phyloP scores from a whole-genome alignment of 495 filamentous ascomycete genomes.

The Darksidea phi region DNA sequence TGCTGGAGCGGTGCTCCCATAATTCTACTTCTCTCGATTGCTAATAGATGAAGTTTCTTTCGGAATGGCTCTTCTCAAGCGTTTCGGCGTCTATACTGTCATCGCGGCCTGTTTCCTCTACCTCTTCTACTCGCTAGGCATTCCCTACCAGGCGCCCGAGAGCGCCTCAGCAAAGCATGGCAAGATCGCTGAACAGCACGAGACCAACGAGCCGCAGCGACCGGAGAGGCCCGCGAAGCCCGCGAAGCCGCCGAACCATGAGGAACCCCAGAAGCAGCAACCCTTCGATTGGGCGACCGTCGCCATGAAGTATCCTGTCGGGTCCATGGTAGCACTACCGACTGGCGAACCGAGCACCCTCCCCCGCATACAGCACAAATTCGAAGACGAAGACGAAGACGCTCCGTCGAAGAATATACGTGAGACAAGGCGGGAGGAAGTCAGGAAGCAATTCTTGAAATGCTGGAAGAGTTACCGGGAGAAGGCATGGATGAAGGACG shows the following conservation, averaged over 20 bases:
- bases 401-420: conserved; percentile 25
- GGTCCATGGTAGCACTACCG: conserved; percentile 25
- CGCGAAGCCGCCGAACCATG: neutral
- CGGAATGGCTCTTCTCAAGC: conserved; percentile 30
- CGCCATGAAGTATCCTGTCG: conserved; percentile 26
- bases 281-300: conserved; percentile 28
- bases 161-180: too few relatives aligned
- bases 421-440: conserved; percentile 33
- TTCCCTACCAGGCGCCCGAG: conserved; percentile 19
- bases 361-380: conserved; percentile 37
- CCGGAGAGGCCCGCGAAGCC: neutral
- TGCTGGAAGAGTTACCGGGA: conserved; percentile 42
- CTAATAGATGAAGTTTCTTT: neutral
- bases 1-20: neutral
- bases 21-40: neutral
- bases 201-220: neutral
- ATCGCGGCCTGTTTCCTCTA: conserved; percentile 27
- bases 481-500: conserved; percentile 45
- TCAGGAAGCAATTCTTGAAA: conserved; percentile 39
- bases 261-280: neutral
- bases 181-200: neutral
- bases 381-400: conserved; percentile 32
- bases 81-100: conserved; percentile 25
- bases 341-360: conserved; percentile 24
- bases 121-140: conserved; percentile 27